Conservation (phyloP, 1,284 basidiomycete genomes). For the Melampsora occidentalis region DNA sequence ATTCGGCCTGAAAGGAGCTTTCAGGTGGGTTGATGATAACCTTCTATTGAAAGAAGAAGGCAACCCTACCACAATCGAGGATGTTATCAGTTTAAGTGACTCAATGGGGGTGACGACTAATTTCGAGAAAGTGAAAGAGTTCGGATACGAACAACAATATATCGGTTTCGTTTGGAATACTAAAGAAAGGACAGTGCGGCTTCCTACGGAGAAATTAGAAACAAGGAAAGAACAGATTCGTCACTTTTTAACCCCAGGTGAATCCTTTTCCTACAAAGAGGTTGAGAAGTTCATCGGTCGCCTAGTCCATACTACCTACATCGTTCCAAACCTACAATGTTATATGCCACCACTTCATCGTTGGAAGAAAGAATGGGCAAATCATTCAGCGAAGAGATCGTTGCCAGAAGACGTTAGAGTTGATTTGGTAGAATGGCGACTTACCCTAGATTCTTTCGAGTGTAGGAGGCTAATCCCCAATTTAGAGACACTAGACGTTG, state of each 20-base stretch:
- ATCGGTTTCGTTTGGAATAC: slow-evolving; percentile 1
- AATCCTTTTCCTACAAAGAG: background rate
- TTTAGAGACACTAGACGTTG: no score
- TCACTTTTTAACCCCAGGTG: background rate
- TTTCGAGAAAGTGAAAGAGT: background rate
- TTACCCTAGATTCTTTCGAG: no score
- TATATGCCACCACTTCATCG: no score
- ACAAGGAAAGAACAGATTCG: background rate
- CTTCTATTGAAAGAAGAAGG: background rate
- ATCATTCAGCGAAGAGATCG: no score
- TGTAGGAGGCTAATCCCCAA: no score
- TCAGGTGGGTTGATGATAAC: slow-evolving; percentile 10
- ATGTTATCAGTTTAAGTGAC: background rate
- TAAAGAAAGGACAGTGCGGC: background rate
- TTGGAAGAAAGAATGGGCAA: no score
- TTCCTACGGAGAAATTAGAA: background rate
- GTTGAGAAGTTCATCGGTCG: background rate
- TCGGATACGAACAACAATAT: background rate
- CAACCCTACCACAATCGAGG: background rate
- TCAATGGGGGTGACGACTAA: background rate
- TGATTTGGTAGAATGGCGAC: no score
- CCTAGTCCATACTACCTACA: no score
- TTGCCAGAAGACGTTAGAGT: no score
- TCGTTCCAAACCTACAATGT: no score
- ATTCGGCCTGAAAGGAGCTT: background rate